Base-by-base conservation (phyloP, 495 filamentous ascomycete species). In the Neurospora sp. region DNA sequence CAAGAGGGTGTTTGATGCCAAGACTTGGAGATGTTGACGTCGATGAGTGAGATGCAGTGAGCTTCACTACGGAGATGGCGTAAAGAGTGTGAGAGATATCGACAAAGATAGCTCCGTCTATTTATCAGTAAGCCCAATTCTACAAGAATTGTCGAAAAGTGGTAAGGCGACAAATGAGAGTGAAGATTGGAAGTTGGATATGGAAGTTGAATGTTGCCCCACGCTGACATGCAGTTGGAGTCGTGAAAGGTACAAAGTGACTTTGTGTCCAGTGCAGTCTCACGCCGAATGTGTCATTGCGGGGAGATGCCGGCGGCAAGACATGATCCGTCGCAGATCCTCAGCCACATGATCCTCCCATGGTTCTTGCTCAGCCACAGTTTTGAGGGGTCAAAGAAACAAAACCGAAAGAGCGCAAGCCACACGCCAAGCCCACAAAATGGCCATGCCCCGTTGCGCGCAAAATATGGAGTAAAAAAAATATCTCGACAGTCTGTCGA, bases 221-320 rank as follows among this genome's bases (percentile, higher is more conserved):
- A 62, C 54, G 12, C 23, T 1, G 27, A 35, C 27, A 35, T n/a
- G n/a, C n/a, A n/a, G n/a, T 62, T 62, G 54, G 27, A 62, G 27
- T 62, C 54, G 54, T 35, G 27, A 62, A 62, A 62, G 54, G 54
- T 62, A 62, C 54, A 62, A 62, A 35, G 54, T 35, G 54, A 76
- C 40, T 74, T 44, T 35, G 4, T 46, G 41, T 3, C 7, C 10
- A 35, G 41, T 3, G 7, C 10, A 35, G 66, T n/a, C 44, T 46
- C 66, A 79, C 74, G 70, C 81, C 79, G 82, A 70, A 82, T 84
- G 82, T 82, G 79, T 83, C 80, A 82, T 77, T 73, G 73, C 42
- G 38, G 72, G 39, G 37, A 62, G 44, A 35, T 37, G 70, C 62
- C 49, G 62, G 37, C 38, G 49, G n/a, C 12, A 38, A 23, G 31